These are phyloP conservation scores for Tetrapyrgos nigripes DNA, from an alignment of 1,284 basidiomycete genomes.

Conservation along the genomic window DNA sequence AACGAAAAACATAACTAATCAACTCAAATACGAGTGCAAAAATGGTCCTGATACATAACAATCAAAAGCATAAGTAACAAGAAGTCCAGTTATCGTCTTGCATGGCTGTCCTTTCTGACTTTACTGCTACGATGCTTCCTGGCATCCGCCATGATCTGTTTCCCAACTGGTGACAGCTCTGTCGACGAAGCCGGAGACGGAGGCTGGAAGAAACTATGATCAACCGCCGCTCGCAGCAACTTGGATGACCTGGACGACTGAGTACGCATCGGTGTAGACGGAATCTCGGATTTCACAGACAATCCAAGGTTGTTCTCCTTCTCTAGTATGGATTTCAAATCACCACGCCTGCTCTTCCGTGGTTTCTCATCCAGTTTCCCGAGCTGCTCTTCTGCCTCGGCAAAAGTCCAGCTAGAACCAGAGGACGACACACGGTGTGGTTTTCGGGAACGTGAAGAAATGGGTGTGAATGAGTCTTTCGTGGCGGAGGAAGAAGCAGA, in stretches of 20 bases:
- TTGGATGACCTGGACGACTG: constrained; percentile 34
- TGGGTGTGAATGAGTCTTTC: constrained; percentile 32
- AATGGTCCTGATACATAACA: too few species aligned
- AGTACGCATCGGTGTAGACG: constrained; percentile 38
- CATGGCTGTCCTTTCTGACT: constrained; percentile 31
- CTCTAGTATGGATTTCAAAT: constrained; percentile 20
- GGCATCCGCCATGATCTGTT: constrained; percentile 67
- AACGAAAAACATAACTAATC: too few species aligned
- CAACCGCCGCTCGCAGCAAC: constrained; percentile 42
- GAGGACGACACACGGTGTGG: constrained; percentile 31
- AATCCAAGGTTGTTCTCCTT: constrained; percentile 30
- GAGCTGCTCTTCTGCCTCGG: constrained; percentile 12
- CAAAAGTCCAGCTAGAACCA: constrained; percentile 24
- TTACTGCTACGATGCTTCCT: constrained; percentile 41
- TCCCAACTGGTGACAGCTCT: constrained; percentile 70
- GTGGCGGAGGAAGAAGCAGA: constrained; percentile 19
- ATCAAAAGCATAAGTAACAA: too few species aligned
- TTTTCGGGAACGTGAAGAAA: constrained; percentile 29
- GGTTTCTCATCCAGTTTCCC: constrained; percentile 41
- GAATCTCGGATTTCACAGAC: constrained; percentile 26
- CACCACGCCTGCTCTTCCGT: constrained; percentile 27
- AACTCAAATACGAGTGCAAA: too few species aligned
- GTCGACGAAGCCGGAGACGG: constrained; percentile 73
- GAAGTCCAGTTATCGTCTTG: constrained; percentile 26
- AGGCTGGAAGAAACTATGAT: constrained; percentile 41